Conservation (phyloP, 768 basidiomycete species). For the Collybia nuda region DNA sequence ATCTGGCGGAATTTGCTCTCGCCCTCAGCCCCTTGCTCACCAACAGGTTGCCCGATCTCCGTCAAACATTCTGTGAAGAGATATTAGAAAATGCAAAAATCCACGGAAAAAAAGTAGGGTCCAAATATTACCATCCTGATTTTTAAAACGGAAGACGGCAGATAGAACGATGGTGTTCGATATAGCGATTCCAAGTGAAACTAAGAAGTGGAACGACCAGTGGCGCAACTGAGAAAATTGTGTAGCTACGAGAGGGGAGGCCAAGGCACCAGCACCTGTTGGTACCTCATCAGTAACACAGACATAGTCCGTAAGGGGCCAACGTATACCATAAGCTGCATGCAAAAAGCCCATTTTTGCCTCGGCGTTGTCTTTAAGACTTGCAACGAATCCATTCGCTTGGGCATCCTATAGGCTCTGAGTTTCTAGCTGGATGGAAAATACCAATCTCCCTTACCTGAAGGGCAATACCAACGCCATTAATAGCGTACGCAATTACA, state of each 20-base stretch:
- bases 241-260: constrained; percentile 64
- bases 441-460: constrained; percentile 35
- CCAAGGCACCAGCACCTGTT: constrained; percentile 43
- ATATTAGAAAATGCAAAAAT: neutral
- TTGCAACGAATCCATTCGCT: constrained; percentile 53
- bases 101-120: no score
- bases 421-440: neutral
- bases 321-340: constrained; percentile 43
- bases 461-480: constrained; percentile 50
- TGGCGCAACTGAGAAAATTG: constrained; percentile 49
- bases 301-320: neutral
- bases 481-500: constrained; percentile 40
- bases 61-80: neutral
- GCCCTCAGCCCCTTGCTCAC: no score
- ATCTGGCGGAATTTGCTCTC: no score
- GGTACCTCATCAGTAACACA: neutral
- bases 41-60: no score
- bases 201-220: constrained; percentile 68
- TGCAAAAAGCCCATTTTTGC: constrained; percentile 54
- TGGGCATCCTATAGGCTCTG: constrained; percentile 55
- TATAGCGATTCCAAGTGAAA: constrained; percentile 51
- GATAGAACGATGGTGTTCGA: constrained; percentile 27
- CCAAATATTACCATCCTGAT: no score
- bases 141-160: constrained; percentile 24
- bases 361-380: constrained; percentile 38